phyloP scores from a whole-genome alignment of 371 early-diverging fungal species.

The Mortierella sp. region DNA sequence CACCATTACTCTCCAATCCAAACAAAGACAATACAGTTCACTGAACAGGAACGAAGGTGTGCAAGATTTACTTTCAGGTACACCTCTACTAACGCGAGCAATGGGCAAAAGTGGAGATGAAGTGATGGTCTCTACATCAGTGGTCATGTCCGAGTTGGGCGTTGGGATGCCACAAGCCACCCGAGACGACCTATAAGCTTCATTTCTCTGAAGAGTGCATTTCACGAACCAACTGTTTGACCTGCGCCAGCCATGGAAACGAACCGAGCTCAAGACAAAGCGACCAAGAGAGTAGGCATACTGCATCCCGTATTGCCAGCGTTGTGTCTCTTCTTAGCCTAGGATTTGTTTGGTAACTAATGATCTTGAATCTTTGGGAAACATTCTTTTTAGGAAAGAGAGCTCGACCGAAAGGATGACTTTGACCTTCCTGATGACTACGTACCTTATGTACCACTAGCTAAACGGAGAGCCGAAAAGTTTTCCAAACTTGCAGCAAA shows the following conservation, averaged over 20 bases:
- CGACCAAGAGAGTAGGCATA: constrained; percentile 33
- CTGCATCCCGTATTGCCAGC: not conserved
- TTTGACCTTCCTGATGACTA: constrained; percentile 62
- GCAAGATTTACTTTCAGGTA: too few species aligned
- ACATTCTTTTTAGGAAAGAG: constrained; percentile 16
- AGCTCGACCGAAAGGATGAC: constrained; percentile 30
- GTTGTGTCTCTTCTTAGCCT: too few species aligned
- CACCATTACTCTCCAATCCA: not conserved
- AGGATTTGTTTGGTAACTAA: too few species aligned
- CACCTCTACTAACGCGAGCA: too few species aligned
- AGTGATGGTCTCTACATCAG: too few species aligned
- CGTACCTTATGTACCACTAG: constrained; percentile 84
- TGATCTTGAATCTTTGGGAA: too few species aligned
- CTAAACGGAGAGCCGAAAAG: constrained; percentile 74
- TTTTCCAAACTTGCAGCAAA: constrained; percentile 62
- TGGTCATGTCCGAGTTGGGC: too few species aligned
- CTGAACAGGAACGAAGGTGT: too few species aligned
- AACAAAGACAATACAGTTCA: not conserved
- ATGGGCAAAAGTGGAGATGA: not conserved
- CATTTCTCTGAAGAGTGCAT: too few species aligned
- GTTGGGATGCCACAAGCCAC: too few species aligned
- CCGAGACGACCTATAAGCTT: too few species aligned
- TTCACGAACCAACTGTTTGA: not conserved
- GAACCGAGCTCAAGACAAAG: constrained; percentile 15
- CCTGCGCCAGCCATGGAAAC: constrained; percentile 18